phyloP scores from a whole-genome alignment of 2,329 filamentous ascomycete species.

The Diaporthe sp. region DNA sequence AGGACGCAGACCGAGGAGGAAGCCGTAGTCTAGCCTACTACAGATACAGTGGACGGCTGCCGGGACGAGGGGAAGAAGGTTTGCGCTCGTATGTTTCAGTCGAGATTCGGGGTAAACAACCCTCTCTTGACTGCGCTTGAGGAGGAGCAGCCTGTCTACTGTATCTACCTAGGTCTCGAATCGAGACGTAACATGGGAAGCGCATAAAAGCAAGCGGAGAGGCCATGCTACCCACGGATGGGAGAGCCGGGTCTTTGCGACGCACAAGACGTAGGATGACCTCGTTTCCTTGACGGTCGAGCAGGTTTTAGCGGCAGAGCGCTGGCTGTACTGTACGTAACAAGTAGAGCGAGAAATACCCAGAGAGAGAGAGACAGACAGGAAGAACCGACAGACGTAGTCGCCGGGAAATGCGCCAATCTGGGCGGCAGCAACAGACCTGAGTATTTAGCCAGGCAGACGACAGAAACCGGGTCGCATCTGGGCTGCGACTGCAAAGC shows the following conservation, averaged over 20 bases:
- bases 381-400: constrained; percentile 1
- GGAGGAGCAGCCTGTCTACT: constrained; percentile 21
- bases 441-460: constrained; percentile 6
- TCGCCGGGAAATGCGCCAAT: constrained; percentile 26
- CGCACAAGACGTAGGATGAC: constrained; percentile 19
- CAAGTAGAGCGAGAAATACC: constrained; percentile 16
- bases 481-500: background rate
- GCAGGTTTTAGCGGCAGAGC: constrained; percentile 9
- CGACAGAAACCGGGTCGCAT: constrained; percentile 4
- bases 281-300: constrained; percentile 10
- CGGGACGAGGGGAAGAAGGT: constrained; percentile 33
- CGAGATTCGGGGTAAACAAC: constrained; percentile 32
- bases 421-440: constrained; percentile 6
- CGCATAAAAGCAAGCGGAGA: constrained; percentile 21
- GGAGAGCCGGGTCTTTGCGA: background rate
- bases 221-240: constrained; percentile 4
- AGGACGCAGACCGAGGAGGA: constrained; percentile 18
- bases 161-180: background rate
- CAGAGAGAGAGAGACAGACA: constrained; percentile 12
- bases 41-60: constrained; percentile 3
- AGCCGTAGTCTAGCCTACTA: background rate
- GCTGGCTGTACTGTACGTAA: constrained; percentile 1
- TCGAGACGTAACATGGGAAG: constrained; percentile 1
- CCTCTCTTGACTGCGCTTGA: background rate
- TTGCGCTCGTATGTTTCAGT: constrained; percentile 36